These are phyloP conservation scores for Phytophthora boehmeriae DNA, from an alignment of 352 stramenopile genomes.

Conservation along the genomic window DNA sequence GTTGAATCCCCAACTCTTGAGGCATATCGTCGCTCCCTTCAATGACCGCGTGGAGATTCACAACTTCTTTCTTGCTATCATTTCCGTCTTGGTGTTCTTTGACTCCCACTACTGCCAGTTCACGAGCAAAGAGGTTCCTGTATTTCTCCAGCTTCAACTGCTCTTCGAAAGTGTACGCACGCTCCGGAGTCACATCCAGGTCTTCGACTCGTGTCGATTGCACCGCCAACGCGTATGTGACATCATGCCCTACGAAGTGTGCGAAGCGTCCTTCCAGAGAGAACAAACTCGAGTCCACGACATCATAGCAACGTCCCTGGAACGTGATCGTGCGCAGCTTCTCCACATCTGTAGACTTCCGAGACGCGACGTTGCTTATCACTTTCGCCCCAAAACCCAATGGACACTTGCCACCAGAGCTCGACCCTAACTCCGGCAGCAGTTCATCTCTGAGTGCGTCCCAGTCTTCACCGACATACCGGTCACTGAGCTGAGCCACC, in stretches of 20 bases:
- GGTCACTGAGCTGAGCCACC: slow-evolving; percentile 52
- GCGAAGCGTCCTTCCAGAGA: slow-evolving; percentile 38
- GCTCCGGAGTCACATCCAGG: slow-evolving; percentile 37
- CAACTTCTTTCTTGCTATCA: background rate
- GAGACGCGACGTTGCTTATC: slow-evolving; percentile 30
- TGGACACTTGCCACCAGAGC: slow-evolving; percentile 51
- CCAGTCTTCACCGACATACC: slow-evolving; percentile 50
- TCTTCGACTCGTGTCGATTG: slow-evolving; percentile 47
- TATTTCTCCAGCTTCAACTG: slow-evolving; percentile 66
- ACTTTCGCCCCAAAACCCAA: slow-evolving; percentile 58
- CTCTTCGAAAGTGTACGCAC: slow-evolving; percentile 62
- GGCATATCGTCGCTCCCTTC: slow-evolving; percentile 34
- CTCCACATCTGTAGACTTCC: slow-evolving; percentile 23
- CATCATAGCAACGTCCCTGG: slow-evolving; percentile 61
- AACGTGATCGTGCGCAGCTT: slow-evolving; percentile 50
- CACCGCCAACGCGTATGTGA: slow-evolving; percentile 57
- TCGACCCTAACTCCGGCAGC: slow-evolving; percentile 25
- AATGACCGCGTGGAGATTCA: slow-evolving; percentile 53
- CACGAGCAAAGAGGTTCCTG: slow-evolving; percentile 43
- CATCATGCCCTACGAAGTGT: slow-evolving; percentile 66
- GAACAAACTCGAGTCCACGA: slow-evolving; percentile 57
- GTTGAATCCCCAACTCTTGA: slow-evolving; percentile 7
- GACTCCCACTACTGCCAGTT: slow-evolving; percentile 41
- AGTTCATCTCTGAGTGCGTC: slow-evolving; percentile 44
- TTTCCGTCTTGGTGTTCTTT: slow-evolving; percentile 14